Conservation (phyloP, 768 basidiomycete species). For the Leccinum uliginosum region DNA sequence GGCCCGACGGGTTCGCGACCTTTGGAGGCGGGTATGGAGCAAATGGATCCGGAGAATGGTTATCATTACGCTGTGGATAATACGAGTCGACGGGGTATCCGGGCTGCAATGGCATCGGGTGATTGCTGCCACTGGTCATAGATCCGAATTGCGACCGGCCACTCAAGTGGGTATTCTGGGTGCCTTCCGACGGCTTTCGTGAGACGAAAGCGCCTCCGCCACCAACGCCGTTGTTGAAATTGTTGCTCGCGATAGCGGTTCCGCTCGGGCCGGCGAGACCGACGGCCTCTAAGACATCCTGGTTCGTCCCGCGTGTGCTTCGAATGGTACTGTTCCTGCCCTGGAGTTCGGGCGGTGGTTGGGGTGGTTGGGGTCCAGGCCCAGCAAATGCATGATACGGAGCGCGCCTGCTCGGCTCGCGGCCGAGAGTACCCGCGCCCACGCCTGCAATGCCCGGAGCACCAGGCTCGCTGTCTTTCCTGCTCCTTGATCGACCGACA, state of each 20-base stretch:
- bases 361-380: slow-evolving; percentile 23
- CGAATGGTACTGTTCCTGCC: slow-evolving; percentile 13
- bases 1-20: not conserved
- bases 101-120: slow-evolving; percentile 19
- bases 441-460: slow-evolving; percentile 39
- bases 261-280: slow-evolving; percentile 17
- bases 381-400: slow-evolving; percentile 40
- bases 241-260: not conserved
- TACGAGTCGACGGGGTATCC: slow-evolving; percentile 24
- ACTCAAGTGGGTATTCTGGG: slow-evolving; percentile 24
- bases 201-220: slow-evolving; percentile 11
- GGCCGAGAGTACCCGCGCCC: slow-evolving; percentile 30
- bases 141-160: slow-evolving; percentile 23
- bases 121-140: slow-evolving; percentile 8
- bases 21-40: slow-evolving; percentile 21
- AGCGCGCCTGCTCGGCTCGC: slow-evolving; percentile 25
- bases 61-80: slow-evolving; percentile 21
- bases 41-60: slow-evolving; percentile 26
- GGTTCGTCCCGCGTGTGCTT: slow-evolving; percentile 19
- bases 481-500: slow-evolving; percentile 18
- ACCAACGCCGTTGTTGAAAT: not conserved
- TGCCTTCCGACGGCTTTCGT: slow-evolving; percentile 24
- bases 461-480: slow-evolving; percentile 31
- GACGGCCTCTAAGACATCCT: slow-evolving; percentile 28
- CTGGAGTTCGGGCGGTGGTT: slow-evolving; percentile 15